phyloP scores from a whole-genome alignment of 257 asterid species.

The Verbena officinalis region DNA sequence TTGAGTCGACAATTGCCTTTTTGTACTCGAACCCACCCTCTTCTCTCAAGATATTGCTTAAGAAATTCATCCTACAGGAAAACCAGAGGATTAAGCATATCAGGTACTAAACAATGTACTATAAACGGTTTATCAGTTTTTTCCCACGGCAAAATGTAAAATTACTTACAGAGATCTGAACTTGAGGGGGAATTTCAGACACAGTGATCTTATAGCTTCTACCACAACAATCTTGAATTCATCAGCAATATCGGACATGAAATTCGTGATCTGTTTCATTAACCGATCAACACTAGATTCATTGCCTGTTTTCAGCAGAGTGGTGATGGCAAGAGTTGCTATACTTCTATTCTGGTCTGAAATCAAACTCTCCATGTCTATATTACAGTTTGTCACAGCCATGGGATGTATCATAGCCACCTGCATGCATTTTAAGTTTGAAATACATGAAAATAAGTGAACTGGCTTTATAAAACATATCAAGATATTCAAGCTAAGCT shows the following conservation, averaged over 20 bases:
- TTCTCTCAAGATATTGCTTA: slow-evolving; percentile 93
- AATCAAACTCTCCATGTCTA: slow-evolving; percentile 97
- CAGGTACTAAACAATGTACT: slow-evolving; percentile 25
- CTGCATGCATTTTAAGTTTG: slow-evolving; percentile 47
- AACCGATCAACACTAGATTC: slow-evolving; percentile 94
- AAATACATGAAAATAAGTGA: slow-evolving; percentile 14
- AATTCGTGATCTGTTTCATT: slow-evolving; percentile 92
- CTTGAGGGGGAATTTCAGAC: slow-evolving; percentile 93
- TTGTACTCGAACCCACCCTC: slow-evolving; percentile 98
- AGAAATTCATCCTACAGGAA: slow-evolving; percentile 79
- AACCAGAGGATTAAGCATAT: slow-evolving; percentile 23
- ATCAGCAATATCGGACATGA: slow-evolving; percentile 98
- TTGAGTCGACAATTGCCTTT: slow-evolving; percentile 93
- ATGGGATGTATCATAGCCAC: slow-evolving; percentile 94
- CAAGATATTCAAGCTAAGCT: too few species aligned
- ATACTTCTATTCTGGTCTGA: slow-evolving; percentile 75
- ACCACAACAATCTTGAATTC: slow-evolving; percentile 98
- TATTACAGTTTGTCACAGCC: slow-evolving; percentile 94
- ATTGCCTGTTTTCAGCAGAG: slow-evolving; percentile 91
- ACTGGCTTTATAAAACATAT: background rate
- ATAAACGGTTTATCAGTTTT: slow-evolving; percentile 1
- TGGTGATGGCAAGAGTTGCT: slow-evolving; percentile 64
- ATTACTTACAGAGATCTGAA: slow-evolving; percentile 88
- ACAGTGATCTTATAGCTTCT: slow-evolving; percentile 89
- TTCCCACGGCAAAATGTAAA: slow-evolving; percentile 21